These are phyloP conservation scores for Dactylis glomerata DNA, from an alignment of 176 grass and related monocot genomes.

Conservation along the genomic window DNA sequence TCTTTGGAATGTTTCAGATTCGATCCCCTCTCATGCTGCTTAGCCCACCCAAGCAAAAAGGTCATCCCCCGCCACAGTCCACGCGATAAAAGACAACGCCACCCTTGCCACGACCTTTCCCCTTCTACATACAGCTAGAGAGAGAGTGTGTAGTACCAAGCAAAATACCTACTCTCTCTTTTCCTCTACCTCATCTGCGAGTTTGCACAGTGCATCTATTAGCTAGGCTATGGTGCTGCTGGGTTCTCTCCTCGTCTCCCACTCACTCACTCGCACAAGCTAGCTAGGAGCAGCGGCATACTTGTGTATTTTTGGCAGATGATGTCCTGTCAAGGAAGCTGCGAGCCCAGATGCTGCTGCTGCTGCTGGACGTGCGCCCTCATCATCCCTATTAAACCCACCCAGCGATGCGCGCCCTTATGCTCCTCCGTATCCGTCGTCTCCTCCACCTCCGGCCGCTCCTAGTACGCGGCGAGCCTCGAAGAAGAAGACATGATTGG, in stretches of 20 bases:
- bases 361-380: slow-evolving; percentile 4
- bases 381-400: slow-evolving; percentile 51
- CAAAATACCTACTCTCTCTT: slow-evolving; percentile 23
- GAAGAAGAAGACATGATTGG: slow-evolving; percentile 60
- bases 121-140: slow-evolving; percentile 20
- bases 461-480: background rate
- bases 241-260: slow-evolving; percentile 5
- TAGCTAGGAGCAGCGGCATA: slow-evolving; percentile 20
- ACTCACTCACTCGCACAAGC: slow-evolving; percentile 41
- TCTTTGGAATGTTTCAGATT: slow-evolving; percentile 95
- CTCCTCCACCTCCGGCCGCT: slow-evolving; percentile 27
- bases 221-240: slow-evolving; percentile 24
- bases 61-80: slow-evolving; percentile 44
- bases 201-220: slow-evolving; percentile 64
- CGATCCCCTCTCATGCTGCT: slow-evolving; percentile 30
- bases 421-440: slow-evolving; percentile 13
- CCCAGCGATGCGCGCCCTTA: slow-evolving; percentile 37
- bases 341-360: slow-evolving; percentile 57
- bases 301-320: slow-evolving; percentile 91
- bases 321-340: slow-evolving; percentile 98
- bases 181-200: slow-evolving; percentile 29
- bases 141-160: background rate
- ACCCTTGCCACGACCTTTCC: slow-evolving; percentile 27
- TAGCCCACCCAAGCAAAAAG: background rate
- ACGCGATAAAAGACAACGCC: slow-evolving; percentile 48